Evolutionary conservation across 83 land plant genomes (phyloP).

Genomic region (Diphasiastrum complanatum): DNA sequence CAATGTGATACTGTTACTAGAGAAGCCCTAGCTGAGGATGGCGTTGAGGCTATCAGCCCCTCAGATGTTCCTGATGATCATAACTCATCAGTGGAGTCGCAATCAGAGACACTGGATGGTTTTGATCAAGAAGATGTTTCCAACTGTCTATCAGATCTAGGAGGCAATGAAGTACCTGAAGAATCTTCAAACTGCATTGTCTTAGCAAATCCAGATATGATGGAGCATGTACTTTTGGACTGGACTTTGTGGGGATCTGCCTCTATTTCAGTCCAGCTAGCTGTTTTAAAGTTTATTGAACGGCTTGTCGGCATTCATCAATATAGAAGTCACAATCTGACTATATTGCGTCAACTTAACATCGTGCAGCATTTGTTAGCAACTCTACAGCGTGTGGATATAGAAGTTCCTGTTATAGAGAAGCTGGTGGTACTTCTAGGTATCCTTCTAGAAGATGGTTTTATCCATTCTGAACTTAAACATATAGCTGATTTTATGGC

Average conservation of each 20-base stretch:
- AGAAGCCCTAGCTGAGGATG: too few relatives aligned
- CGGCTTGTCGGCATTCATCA: slow-evolving; percentile 90
- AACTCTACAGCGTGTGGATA: slow-evolving; percentile 92
- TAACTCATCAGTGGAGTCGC: too few relatives aligned
- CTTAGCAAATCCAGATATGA: slow-evolving; percentile 90
- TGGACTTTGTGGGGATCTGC: slow-evolving; percentile 98
- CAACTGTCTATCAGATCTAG: slow-evolving; percentile 27
- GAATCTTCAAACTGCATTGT: slow-evolving; percentile 83
- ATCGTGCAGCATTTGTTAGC: slow-evolving; percentile 90
- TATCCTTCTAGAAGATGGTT: slow-evolving; percentile 90
- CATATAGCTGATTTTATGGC: slow-evolving; percentile 86
- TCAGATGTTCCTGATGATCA: too few relatives aligned
- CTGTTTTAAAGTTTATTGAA: slow-evolving; percentile 78
- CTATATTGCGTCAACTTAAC: slow-evolving; percentile 70
- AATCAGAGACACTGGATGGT: too few relatives aligned
- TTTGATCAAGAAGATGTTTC: slow-evolving; percentile 22
- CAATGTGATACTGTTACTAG: too few relatives aligned
- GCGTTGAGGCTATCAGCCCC: too few relatives aligned
- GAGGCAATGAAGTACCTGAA: slow-evolving; percentile 34
- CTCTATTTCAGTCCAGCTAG: slow-evolving; percentile 72
- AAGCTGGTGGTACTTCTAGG: slow-evolving; percentile 83
- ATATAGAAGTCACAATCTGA: slow-evolving; percentile 85
- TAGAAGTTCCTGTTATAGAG: slow-evolving; percentile 84
- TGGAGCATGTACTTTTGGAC: slow-evolving; percentile 93
- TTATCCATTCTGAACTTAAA: slow-evolving; percentile 74